Base-by-base conservation (phyloP, 108 stramenopile genomes). In the Nannochloropsis gaditana region DNA sequence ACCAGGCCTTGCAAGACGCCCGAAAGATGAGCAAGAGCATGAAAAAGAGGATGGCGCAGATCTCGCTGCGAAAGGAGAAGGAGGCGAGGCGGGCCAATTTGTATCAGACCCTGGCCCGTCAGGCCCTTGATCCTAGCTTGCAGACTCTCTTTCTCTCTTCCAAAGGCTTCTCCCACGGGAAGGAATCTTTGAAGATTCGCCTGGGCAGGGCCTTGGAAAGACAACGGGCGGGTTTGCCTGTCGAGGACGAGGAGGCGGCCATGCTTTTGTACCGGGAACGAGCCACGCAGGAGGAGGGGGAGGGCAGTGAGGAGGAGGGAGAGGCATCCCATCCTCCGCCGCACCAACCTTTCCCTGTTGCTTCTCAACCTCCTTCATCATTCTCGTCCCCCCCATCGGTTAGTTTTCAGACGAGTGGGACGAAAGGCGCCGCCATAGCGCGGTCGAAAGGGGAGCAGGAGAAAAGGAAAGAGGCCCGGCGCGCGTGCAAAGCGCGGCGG, bases 121-220 rank as follows among this genome's bases (percentile, higher is more conserved):
- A 73, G 5, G 19, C 15, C 19, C 59, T 73, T 73, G 15, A 15
- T 19, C 59, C 59, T 73, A n/a, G 19, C 59, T 19, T n/a, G 19
- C 59, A 73, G 2, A n/a, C 59, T 2, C 59, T 73, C 59, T n/a
- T 73, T 73, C 59, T 15, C n/a, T 73, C 59, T 4, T 73, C 59
- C 59, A 73, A 73, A 73, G 59, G 19, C 59, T 73, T 73, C 59
- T 73, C 59, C 59, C 59, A 73, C 15, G 59, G 59, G 15, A 73
- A 73, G n/a, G 59, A 73, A n/a, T 19, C 59, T n/a, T 4, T 73
- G 2, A 73, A n/a, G n/a, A 73, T 19, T 19, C 59, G 59, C 2
- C 15, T 73, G 59, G 15, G 19, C 59, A 15, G 5, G 15, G 59
- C 59, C 59, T n/a, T 73, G n/a, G 59, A 5, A 73, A 15, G 59